A percentile compares a stretch with the other conserved stretches of the same genome.
Evolutionary conservation across 192 early-diverging fungal genomes (phyloP).

Genomic region (Coemansia sp.): DNA sequence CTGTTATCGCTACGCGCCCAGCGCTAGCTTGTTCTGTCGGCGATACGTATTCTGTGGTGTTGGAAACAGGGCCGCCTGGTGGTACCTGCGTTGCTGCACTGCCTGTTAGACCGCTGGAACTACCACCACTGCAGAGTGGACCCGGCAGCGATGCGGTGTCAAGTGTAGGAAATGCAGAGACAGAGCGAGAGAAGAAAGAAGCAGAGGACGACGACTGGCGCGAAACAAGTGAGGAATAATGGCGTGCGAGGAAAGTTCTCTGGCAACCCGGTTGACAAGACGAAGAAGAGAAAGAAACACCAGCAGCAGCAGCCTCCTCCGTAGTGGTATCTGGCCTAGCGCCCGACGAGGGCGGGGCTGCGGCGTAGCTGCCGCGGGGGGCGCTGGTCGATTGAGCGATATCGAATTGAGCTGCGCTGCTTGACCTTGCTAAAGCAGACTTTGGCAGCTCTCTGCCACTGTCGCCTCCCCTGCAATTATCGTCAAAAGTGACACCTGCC

Average conservation of each 20-base stretch:
- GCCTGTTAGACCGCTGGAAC: not conserved
- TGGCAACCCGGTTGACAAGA: constrained; percentile 4
- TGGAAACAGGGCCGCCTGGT: not conserved
- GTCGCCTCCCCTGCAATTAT: constrained; percentile 4
- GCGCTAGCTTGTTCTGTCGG: not conserved
- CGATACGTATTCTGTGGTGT: not conserved
- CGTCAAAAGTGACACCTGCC: not conserved
- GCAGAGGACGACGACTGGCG: not conserved
- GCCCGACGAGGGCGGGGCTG: not conserved
- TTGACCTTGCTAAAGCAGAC: not conserved
- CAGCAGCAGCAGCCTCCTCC: not conserved
- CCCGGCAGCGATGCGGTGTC: constrained; percentile 10
- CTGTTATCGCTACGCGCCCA: not conserved
- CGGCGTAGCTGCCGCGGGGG: constrained; percentile 4
- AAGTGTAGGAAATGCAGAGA: constrained; percentile 5
- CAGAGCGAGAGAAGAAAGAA: not conserved
- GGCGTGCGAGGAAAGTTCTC: not conserved
- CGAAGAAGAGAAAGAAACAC: constrained; percentile 10
- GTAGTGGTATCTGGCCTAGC: not conserved
- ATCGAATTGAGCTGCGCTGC: not conserved
- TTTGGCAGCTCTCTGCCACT: not conserved
- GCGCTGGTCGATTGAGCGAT: constrained; percentile 1
- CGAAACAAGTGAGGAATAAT: not conserved
- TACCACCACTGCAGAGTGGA: not conserved
- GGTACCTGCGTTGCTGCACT: not conserved